Evolutionary conservation across 2,329 filamentous ascomycete genomes (phyloP).

Genomic region (Ceratocystis eucalypticola): DNA sequence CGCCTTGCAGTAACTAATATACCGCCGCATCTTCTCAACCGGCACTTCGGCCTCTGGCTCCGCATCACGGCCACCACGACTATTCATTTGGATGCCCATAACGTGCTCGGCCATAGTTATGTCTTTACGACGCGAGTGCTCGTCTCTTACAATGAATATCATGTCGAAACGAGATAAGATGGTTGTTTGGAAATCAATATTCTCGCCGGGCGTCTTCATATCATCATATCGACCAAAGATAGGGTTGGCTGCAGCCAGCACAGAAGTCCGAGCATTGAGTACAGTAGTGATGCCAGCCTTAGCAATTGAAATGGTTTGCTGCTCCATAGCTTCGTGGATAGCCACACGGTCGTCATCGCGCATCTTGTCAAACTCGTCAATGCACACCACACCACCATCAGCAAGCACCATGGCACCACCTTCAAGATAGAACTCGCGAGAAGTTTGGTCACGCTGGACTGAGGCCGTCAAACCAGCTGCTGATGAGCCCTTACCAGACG

Average conservation of each 20-base stretch:
- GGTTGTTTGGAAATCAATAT: constrained; percentile 98
- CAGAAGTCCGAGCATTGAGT: constrained; percentile 86
- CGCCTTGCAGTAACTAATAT: constrained; percentile 94
- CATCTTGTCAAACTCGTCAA: constrained; percentile 99
- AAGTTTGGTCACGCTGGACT: constrained; percentile 82
- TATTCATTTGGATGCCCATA: constrained; percentile 93
- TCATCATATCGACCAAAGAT: constrained; percentile 98
- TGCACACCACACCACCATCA: constrained; percentile 92
- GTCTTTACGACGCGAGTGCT: constrained; percentile 79
- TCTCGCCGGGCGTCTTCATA: constrained; percentile 92
- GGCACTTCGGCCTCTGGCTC: constrained; percentile 75
- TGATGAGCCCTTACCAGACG: constrained; percentile 93
- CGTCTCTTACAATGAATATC: constrained; percentile 97
- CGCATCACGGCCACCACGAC: constrained; percentile 60
- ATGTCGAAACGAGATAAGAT: constrained; percentile 98
- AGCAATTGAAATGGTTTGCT: constrained; percentile 97
- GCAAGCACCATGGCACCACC: constrained; percentile 97
- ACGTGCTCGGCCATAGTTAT: constrained; percentile 93
- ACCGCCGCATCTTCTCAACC: constrained; percentile 93
- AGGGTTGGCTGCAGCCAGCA: constrained; percentile 89
- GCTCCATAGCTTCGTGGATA: constrained; percentile 99
- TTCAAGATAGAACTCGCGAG: constrained; percentile 93
- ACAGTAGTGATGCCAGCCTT: constrained; percentile 98
- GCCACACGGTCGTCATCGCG: constrained; percentile 93
- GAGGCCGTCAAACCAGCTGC: constrained; percentile 95